phyloP scores from a whole-genome alignment of 805 yeast genomes.

The Cyberlindnera mycetangii region DNA sequence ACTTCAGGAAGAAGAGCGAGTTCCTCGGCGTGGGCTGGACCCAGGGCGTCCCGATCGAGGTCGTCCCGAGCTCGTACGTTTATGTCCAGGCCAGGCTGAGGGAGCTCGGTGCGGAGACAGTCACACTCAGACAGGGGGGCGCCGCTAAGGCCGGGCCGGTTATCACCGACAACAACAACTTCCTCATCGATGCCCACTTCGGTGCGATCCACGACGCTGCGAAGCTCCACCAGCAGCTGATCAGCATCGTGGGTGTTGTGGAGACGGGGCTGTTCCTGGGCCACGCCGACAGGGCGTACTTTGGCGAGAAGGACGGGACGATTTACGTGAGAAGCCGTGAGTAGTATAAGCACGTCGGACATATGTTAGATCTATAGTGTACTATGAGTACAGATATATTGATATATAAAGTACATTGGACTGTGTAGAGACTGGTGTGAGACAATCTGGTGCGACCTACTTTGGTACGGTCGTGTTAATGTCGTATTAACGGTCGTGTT shows the following conservation, averaged over 20 bases:
- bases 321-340: too few species aligned
- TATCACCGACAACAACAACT: slow-evolving; percentile 93
- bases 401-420: too few species aligned
- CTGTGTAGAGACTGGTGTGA: too few species aligned
- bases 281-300: slow-evolving; percentile 74
- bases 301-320: slow-evolving; percentile 75
- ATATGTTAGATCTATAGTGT: too few species aligned
- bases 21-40: slow-evolving; percentile 78
- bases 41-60: slow-evolving; percentile 93
- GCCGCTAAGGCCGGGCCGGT: slow-evolving; percentile 95
- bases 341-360: too few species aligned
- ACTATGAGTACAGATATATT: neutral
- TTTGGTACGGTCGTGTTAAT: too few species aligned
- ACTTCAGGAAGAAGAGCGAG: slow-evolving; percentile 77
- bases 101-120: slow-evolving; percentile 58
- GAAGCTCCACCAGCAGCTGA: slow-evolving; percentile 61
- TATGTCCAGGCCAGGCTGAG: slow-evolving; percentile 66
- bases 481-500: too few species aligned
- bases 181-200: slow-evolving; percentile 89
- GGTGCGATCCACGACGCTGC: slow-evolving; percentile 60
- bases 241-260: slow-evolving; percentile 84
- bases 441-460: too few species aligned
- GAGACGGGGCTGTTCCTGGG: slow-evolving; percentile 88
- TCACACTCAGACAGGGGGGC: slow-evolving; percentile 79
- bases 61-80: slow-evolving; percentile 84